These are phyloP conservation scores for Colletotrichum abscissum DNA, from an alignment of 2,329 filamentous ascomycete genomes.

Conservation along the genomic window DNA sequence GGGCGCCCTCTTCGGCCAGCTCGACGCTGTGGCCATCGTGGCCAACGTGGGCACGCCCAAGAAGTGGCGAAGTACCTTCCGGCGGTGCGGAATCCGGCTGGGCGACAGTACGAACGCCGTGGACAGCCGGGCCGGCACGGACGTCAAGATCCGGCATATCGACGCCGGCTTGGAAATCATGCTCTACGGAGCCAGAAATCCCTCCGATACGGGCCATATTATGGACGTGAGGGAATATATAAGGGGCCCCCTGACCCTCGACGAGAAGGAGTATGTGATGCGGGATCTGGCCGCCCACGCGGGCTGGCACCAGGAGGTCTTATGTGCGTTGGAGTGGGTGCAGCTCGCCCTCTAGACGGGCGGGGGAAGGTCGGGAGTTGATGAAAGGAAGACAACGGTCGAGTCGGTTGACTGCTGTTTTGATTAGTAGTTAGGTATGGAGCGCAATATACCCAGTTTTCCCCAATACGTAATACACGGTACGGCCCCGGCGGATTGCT, in stretches of 20 bases:
- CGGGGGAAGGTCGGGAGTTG: not conserved
- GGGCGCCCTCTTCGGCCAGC: not conserved
- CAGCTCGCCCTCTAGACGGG: not conserved
- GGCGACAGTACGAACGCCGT: not conserved
- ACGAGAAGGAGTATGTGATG: no score
- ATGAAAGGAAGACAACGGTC: not conserved
- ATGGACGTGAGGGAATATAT: no score
- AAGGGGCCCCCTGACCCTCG: no score
- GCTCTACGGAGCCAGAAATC: no score
- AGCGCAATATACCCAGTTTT: not conserved
- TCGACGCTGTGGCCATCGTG: not conserved
- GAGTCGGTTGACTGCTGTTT: not conserved
- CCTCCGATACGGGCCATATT: no score
- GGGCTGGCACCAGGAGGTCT: not conserved
- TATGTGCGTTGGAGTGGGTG: not conserved
- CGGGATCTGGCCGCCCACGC: not conserved
- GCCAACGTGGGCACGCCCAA: not conserved
- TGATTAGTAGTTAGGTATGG: not conserved
- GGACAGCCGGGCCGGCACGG: not conserved
- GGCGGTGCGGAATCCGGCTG: not conserved
- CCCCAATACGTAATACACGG: not conserved
- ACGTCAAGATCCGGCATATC: not conserved
- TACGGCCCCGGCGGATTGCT: not conserved
- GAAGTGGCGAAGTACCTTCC: not conserved
- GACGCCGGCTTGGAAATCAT: not conserved